phyloP scores from a whole-genome alignment of 805 yeast genomes.

The Candida orba region DNA sequence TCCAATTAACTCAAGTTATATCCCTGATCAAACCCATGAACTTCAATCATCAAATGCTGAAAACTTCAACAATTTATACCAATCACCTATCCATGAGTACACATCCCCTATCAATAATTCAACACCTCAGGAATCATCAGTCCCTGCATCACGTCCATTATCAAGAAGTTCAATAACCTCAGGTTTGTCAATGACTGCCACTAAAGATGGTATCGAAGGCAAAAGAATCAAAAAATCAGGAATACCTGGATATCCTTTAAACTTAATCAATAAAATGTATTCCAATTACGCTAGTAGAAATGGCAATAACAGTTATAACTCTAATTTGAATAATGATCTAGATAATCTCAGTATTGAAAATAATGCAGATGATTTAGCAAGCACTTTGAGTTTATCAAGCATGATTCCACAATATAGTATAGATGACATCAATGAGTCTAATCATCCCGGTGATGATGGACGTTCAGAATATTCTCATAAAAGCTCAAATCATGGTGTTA shows the following conservation, averaged over 20 bases:
- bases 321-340: background rate
- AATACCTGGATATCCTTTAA: constrained; percentile 32
- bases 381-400: constrained; percentile 20
- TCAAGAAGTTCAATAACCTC: constrained; percentile 59
- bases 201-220: constrained; percentile 70
- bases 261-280: constrained; percentile 30
- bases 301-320: background rate
- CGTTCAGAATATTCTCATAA: background rate
- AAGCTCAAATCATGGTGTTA: background rate
- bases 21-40: too few relatives aligned
- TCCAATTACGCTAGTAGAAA: constrained; percentile 11
- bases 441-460: background rate
- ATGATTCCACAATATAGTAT: constrained; percentile 24
- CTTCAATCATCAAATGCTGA: too few relatives aligned
- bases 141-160: constrained; percentile 43
- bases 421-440: background rate
- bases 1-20: background rate
- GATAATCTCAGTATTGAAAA: constrained; percentile 1
- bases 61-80: background rate
- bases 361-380: constrained; percentile 15
- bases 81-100: background rate
- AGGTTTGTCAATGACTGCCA: constrained; percentile 65
- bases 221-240: constrained; percentile 41
- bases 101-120: background rate
- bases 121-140: background rate